Percentiles rank a stretch among this genome's conserved stretches.
These are phyloP conservation scores for Xylariaceae sp. DNA, from an alignment of 2,329 filamentous ascomycete species.

Conservation along the genomic window DNA sequence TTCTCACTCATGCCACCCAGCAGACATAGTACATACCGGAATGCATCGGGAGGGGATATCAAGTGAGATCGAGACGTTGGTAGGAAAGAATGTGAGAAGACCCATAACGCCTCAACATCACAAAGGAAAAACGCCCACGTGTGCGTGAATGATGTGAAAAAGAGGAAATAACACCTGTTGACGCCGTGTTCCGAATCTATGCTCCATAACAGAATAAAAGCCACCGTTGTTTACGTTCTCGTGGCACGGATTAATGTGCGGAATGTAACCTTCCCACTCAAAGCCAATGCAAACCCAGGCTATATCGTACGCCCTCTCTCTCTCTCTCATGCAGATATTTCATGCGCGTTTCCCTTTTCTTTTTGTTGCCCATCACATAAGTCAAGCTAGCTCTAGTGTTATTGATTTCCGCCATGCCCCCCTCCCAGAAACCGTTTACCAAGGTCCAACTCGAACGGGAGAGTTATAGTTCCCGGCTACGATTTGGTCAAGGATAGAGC, in stretches of 20 bases:
- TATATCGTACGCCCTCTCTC: conserved; percentile 2
- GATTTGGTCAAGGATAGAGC: conserved; percentile 58
- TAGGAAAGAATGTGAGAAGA: background rate
- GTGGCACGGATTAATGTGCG: conserved; percentile 16
- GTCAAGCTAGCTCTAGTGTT: background rate
- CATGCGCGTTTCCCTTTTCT: background rate
- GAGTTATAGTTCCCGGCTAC: conserved; percentile 56
- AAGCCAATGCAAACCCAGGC: conserved; percentile 18
- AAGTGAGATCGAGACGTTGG: background rate
- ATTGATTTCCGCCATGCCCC: background rate
- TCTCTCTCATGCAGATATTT: conserved; percentile 9
- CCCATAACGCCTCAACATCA: background rate
- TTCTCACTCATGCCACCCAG: too few species aligned
- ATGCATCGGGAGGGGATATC: background rate
- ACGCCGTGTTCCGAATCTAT: conserved; percentile 26
- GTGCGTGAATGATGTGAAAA: conserved; percentile 8
- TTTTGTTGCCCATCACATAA: background rate
- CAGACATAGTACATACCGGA: too few species aligned
- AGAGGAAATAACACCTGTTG: conserved; percentile 7
- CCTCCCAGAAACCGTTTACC: conserved; percentile 36
- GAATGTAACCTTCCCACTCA: conserved; percentile 13
- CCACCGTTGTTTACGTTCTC: conserved; percentile 23
- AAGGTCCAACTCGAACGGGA: conserved; percentile 58
- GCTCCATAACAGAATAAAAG: conserved; percentile 18
- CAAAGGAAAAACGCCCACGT: conserved; percentile 3